Percentiles rank a stretch among this genome's conserved stretches.
Evolutionary conservation across 2,329 filamentous ascomycete species (phyloP).

Genomic region (Ceratocystis lukuohia): DNA sequence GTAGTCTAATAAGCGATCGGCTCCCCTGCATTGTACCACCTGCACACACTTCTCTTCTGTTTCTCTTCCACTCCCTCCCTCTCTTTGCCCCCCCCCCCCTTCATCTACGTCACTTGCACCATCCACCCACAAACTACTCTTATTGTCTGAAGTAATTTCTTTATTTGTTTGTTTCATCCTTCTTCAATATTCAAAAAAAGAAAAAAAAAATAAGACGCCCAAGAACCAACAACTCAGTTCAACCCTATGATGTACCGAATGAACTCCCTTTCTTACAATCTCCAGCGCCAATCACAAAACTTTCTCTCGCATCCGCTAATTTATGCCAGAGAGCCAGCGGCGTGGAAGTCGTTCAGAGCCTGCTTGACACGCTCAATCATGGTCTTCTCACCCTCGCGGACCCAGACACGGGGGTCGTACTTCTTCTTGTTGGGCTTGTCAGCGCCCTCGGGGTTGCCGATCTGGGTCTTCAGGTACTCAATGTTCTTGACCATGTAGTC

Average conservation of each 20-base stretch:
- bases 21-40: no score
- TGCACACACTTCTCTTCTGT: no score
- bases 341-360: slow-evolving; percentile 86
- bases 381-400: slow-evolving; percentile 92
- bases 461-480: slow-evolving; percentile 74
- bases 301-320: neutral
- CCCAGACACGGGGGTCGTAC: slow-evolving; percentile 73
- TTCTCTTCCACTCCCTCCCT: no score
- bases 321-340: slow-evolving; percentile 28
- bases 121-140: neutral
- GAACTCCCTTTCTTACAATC: neutral
- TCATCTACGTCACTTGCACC: no score
- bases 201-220: slow-evolving; percentile 1
- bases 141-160: neutral
- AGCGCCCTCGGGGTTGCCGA: slow-evolving; percentile 89
- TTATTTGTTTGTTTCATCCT: slow-evolving; percentile 1
- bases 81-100: no score
- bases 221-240: neutral
- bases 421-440: slow-evolving; percentile 99
- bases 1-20: no score
- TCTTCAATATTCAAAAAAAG: neutral
- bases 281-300: neutral
- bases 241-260: neutral
- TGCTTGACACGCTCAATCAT: slow-evolving; percentile 71
- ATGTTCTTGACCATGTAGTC: slow-evolving; percentile 92